Evolutionary conservation across 2,329 filamentous ascomycete genomes (phyloP).

Genomic region (Hypomyces rosellus): DNA sequence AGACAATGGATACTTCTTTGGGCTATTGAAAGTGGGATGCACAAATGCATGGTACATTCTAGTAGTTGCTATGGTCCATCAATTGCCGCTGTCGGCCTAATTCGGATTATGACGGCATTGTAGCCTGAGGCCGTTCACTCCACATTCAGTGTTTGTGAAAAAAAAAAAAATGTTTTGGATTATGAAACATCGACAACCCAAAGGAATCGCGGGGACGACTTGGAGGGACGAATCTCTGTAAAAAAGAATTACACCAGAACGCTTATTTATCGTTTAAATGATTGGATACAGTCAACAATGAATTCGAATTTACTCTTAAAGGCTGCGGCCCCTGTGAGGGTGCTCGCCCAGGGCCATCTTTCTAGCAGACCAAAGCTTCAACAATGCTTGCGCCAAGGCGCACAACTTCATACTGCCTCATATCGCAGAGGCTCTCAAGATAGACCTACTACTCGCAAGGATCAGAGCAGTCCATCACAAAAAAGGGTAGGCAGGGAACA

Average conservation of each 20-base stretch:
- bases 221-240: too few relatives aligned
- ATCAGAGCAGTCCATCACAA: slow-evolving; percentile 14
- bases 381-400: slow-evolving; percentile 33
- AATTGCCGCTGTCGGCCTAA: background rate
- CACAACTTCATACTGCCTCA: slow-evolving; percentile 28
- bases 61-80: background rate
- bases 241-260: too few relatives aligned
- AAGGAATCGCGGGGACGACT: too few relatives aligned
- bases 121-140: background rate
- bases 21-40: too few relatives aligned
- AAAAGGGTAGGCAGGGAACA: slow-evolving; percentile 22
- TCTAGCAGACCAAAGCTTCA: slow-evolving; percentile 34
- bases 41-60: too few relatives aligned
- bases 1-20: too few relatives aligned
- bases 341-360: slow-evolving; percentile 38
- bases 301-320: slow-evolving; percentile 43
- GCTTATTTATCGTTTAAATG: too few relatives aligned
- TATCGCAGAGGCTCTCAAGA: slow-evolving; percentile 16
- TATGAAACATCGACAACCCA: too few relatives aligned
- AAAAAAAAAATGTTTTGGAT: too few relatives aligned
- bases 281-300: slow-evolving; percentile 27
- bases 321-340: slow-evolving; percentile 39
- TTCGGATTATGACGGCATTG: background rate
- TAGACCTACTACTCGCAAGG: slow-evolving; percentile 15
- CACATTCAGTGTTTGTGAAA: too few relatives aligned